A percentile compares a stretch with the other conserved stretches of the same genome.
Evolutionary conservation across 2,329 filamentous ascomycete species (phyloP).

Genomic region (Fusarium sp.): DNA sequence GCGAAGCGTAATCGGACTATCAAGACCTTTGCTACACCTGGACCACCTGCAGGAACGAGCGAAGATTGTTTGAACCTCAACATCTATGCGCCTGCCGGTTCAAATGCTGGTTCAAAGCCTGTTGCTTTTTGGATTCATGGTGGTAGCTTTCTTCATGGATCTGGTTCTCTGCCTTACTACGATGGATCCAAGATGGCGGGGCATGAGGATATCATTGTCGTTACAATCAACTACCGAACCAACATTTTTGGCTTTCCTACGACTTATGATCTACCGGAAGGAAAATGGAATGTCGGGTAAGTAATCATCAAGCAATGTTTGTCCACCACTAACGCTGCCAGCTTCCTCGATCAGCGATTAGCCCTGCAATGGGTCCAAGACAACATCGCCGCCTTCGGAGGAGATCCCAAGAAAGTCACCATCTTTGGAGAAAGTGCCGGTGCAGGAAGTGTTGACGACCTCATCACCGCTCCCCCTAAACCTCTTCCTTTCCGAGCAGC

Average conservation of each 20-base stretch:
- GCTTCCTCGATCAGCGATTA: constrained; percentile 54
- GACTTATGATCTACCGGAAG: constrained; percentile 37
- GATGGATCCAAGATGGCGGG: constrained; percentile 55
- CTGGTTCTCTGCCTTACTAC: constrained; percentile 52
- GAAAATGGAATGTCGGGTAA: constrained; percentile 42
- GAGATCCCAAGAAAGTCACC: constrained; percentile 58
- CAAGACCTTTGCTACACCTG: constrained; percentile 41
- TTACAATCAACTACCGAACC: constrained; percentile 59
- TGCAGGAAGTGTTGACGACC: constrained; percentile 63
- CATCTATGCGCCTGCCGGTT: constrained; percentile 45
- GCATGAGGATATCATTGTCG: constrained; percentile 58
- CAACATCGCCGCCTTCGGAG: constrained; percentile 62
- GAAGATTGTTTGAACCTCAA: constrained; percentile 53
- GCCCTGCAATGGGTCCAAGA: constrained; percentile 62
- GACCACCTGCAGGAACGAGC: constrained; percentile 39
- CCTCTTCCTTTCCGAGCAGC: constrained; percentile 47
- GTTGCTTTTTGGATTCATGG: constrained; percentile 60
- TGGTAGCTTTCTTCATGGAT: constrained; percentile 54
- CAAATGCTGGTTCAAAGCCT: constrained; percentile 48
- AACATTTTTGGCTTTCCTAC: constrained; percentile 57
- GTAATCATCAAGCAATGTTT: accelerated
- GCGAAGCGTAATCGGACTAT: constrained; percentile 27
- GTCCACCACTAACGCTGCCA: not conserved
- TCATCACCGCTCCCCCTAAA: constrained; percentile 42
- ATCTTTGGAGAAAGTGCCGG: constrained; percentile 66